Conservation (phyloP, 1,284 basidiomycete genomes). For the Rugosomyces carneus region DNA sequence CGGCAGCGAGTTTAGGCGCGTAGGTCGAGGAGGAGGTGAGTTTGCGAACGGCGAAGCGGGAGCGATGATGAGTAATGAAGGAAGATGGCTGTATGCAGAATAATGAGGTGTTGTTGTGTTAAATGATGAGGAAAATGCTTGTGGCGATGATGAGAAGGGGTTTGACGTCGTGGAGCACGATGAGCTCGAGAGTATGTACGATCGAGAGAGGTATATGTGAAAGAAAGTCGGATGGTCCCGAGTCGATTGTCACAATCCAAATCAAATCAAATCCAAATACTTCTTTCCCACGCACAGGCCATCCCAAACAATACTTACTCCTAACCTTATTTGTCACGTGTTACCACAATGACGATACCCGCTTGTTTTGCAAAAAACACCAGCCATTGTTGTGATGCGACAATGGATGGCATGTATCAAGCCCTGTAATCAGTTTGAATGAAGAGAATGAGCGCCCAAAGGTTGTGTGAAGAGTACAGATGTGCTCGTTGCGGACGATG, state of each 20-base stretch:
- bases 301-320: constrained; percentile 26
- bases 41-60: constrained; percentile 7
- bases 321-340: constrained; percentile 32
- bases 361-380: neutral
- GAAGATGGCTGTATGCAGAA: constrained; percentile 11
- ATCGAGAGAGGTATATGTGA: constrained; percentile 36
- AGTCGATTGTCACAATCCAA: constrained; percentile 31
- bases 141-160: constrained; percentile 17
- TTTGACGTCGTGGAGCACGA: constrained; percentile 25
- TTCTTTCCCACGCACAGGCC: constrained; percentile 39
- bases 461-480: neutral
- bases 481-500: constrained; percentile 10
- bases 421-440: neutral
- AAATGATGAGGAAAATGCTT: constrained; percentile 9
- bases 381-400: neutral
- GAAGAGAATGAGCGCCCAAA: neutral
- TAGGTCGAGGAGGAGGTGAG: constrained; percentile 12
- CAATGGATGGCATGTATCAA: neutral
- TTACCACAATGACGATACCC: constrained; percentile 4
- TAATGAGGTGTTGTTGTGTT: constrained; percentile 13
- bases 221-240: constrained; percentile 38
- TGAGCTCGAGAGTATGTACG: constrained; percentile 26
- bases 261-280: constrained; percentile 32
- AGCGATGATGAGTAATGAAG: constrained; percentile 14
- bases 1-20: constrained; percentile 14